Base-by-base conservation (phyloP, 177 flowering plant genomes). In the Telopea speciosissima region DNA sequence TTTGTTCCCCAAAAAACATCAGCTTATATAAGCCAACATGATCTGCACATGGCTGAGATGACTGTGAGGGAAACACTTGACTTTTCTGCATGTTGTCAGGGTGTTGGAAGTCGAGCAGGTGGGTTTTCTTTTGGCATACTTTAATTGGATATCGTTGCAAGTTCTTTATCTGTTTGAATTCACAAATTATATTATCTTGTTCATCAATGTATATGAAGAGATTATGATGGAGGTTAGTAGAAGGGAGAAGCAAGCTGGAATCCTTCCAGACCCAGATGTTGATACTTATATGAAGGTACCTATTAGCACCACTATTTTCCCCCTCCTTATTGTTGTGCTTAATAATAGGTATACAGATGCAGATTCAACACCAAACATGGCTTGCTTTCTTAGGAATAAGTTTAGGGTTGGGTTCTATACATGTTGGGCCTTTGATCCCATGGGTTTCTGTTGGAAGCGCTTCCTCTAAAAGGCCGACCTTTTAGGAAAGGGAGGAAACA, bases 1-100 rank as follows among this genome's bases (percentile, higher is more conserved):
- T 83, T 85, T 71, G 80, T 83, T 36, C 83, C 87, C 11, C 82
- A 83, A 73, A 85, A 74, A 73, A 85, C 85, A 52, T 73, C 85
- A 28, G 83, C 83, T 63, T 85, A 85, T 65, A 76, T 85, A 25
- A 80, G 84, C 75, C 87, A 85, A 72, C 36, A 81, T 73, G 87
- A 85, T 71, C 73, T 79, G 28, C 87, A 85, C 70, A 74, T 77
- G 10, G 76, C 83, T 16, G 85, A 85, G 66, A 81, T 85, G 82
- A 83, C 85, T 65, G 83, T 82, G 17, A 81, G 85, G 73, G 85
- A 85, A 73, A 78, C 84, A 42, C 68, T 83, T 1, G 85, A 85
- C 63, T 81, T 85, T 68, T 83, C 87, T 23, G 76, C 81, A 19
- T 79, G 74, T 13, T 83, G 83, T 68, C 85, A 83, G 73, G 87